Conservation (phyloP, 495 filamentous ascomycete species). For the Penicillium daleae region DNA sequence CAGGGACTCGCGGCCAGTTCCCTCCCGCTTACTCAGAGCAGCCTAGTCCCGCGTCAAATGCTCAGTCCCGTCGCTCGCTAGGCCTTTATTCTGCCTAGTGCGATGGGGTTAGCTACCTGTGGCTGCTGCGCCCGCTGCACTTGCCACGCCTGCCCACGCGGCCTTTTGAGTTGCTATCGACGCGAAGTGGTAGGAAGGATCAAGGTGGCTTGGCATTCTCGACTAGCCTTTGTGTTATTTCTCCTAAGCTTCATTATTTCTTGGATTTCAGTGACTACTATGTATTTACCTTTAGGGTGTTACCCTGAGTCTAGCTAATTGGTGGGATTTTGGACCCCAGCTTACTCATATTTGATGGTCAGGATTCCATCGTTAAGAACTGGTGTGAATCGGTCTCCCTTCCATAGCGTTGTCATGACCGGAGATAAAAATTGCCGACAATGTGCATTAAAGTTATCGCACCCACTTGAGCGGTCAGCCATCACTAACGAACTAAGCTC, state of each 20-base stretch:
- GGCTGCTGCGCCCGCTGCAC: conserved; percentile 5
- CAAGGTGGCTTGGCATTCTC: conserved; percentile 13
- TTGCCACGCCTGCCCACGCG: conserved; percentile 22
- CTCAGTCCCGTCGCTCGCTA: conserved; percentile 1
- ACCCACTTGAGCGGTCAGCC: background rate
- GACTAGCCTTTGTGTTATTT: background rate
- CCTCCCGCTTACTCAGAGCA: conserved; percentile 7
- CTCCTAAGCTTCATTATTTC: background rate
- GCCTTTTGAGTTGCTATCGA: conserved; percentile 15
- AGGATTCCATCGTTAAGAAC: background rate
- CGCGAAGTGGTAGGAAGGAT: conserved; percentile 15
- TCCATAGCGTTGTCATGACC: background rate
- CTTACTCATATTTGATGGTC: background rate
- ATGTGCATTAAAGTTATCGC: background rate
- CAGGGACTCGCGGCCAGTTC: conserved; percentile 34
- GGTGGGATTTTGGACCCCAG: background rate
- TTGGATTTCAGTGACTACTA: background rate
- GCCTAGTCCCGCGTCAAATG: background rate
- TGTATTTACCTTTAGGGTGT: background rate
- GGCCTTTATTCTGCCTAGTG: conserved; percentile 22
- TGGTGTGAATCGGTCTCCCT: background rate
- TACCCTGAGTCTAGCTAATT: background rate
- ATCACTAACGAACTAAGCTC: background rate
- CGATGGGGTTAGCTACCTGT: conserved; percentile 17
- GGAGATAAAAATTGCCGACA: background rate